phyloP scores from a whole-genome alignment of 352 stramenopile genomes.

The Hyphochytrium catenoides region DNA sequence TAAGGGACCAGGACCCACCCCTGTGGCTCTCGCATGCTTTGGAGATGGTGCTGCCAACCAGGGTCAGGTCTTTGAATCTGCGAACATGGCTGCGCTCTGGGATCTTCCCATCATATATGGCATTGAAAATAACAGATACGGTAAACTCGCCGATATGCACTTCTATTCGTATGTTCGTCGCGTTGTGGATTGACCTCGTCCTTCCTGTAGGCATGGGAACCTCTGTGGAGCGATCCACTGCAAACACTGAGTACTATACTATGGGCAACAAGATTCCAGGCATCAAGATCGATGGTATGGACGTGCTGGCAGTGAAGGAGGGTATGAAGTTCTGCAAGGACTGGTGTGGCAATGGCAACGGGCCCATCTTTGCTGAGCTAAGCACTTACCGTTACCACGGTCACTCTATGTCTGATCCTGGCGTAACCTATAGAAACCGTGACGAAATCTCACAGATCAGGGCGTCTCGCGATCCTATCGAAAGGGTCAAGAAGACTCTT shows the following conservation, averaged over 20 bases:
- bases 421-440: constrained; percentile 98
- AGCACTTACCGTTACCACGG: constrained; percentile 99
- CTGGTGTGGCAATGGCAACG: constrained; percentile 82
- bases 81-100: constrained; percentile 95
- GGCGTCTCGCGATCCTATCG: constrained; percentile 91
- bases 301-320: constrained; percentile 89
- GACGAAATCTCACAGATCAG: constrained; percentile 98
- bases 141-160: too few species aligned
- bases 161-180: too few species aligned
- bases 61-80: constrained; percentile 90
- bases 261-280: constrained; percentile 99
- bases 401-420: constrained; percentile 99
- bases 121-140: constrained; percentile 99
- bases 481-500: constrained; percentile 93
- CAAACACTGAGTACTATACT: constrained; percentile 97
- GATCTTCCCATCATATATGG: constrained; percentile 98
- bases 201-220: constrained; percentile 99
- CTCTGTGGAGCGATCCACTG: constrained; percentile 83
- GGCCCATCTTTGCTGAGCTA: constrained; percentile 98
- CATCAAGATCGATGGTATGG: constrained; percentile 97
- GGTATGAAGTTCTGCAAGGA: constrained; percentile 91
- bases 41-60: constrained; percentile 98
- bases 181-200: too few species aligned
- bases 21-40: constrained; percentile 89
- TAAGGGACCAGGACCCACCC: constrained; percentile 62